phyloP scores from a whole-genome alignment of 2,329 filamentous ascomycete species.

The Penicillium sp. region DNA sequence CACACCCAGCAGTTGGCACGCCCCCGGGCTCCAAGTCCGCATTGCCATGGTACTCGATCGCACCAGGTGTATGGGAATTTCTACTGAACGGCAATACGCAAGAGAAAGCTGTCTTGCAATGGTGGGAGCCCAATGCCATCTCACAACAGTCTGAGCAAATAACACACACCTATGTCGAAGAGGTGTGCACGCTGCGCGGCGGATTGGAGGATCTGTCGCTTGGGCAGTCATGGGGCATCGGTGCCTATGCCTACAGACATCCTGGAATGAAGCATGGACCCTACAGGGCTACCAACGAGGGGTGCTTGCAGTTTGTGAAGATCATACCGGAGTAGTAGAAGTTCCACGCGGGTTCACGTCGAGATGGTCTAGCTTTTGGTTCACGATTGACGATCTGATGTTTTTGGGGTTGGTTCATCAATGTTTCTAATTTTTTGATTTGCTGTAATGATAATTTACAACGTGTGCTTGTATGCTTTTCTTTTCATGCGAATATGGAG shows the following conservation, averaged over 20 bases:
- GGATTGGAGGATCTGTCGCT: conserved; percentile 37
- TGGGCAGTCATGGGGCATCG: conserved; percentile 33
- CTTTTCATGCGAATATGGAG: not conserved
- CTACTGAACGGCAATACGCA: conserved; percentile 38
- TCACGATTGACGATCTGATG: not conserved
- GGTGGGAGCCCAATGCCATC: conserved; percentile 38
- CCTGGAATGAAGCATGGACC: conserved; percentile 46
- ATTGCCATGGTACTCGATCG: conserved; percentile 26
- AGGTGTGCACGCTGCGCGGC: conserved; percentile 41
- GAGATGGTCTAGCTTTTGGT: too few relatives aligned
- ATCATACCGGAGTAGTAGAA: conserved; percentile 4
- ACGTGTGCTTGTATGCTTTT: not conserved
- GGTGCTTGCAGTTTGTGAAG: conserved; percentile 40
- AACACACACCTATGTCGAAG: conserved; percentile 42
- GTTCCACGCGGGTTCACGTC: too few relatives aligned
- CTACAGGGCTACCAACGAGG: conserved; percentile 33
- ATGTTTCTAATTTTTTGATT: not conserved
- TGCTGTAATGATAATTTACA: not conserved
- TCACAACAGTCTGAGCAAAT: conserved; percentile 28
- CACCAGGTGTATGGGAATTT: conserved; percentile 39
- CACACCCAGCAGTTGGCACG: conserved; percentile 20
- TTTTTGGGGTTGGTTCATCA: not conserved
- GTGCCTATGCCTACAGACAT: conserved; percentile 44
- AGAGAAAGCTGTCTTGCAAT: conserved; percentile 34
- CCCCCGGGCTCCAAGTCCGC: conserved; percentile 11